Evolutionary conservation across 768 basidiomycete species (phyloP), one percentile per base, ranked within the genome.

Genomic region (Strobilomyces echinocephalus): DNA sequence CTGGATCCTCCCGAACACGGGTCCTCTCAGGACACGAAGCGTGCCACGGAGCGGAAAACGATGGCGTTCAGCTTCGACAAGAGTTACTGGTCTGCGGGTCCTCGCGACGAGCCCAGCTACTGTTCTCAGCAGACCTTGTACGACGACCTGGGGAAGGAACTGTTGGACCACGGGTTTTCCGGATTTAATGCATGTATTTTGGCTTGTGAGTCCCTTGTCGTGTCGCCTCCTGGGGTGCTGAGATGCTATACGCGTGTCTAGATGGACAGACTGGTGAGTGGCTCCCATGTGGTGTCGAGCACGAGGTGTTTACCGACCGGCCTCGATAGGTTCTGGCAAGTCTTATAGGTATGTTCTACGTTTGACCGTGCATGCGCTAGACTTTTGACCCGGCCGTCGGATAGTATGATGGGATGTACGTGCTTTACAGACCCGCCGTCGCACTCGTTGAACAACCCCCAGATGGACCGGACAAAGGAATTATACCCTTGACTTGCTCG

Each of bases 181-280:
- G 95, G 95, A 28, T 98, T 97, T 73, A 97, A 98, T 78, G 91
- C 94, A 45, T 97, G 94, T 80, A 97, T 99, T 72, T 80, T 99
- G 68, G 95, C 97, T 72, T 98, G 95, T 97, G 73, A 80, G 95
- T 86, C 8, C 12, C 55, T 54, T 46, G 41, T 61, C 3, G 31
- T 8, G 30, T 46, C 11, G 11, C 31, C 26, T 50, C 43, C 42
- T 12, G 14, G 40, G 18, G 4, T 35, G 30, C 52, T 54, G 28
- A 60, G 18, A 31, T 15, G 28, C 41, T 15, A 7, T 42, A 28
- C 47, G 26, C 26, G 44, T 30, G 24, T 20, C 21, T 45, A 82
- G 80, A 82, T 77, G 91, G 91, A 64, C 91, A 93, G 75, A 93
- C 91, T 67, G 91, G 90, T 92, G 69, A 69, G 86, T 58, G 20